Conservation (phyloP, 1,139 yeast species). For the Sugiyamaella xylanicola region DNA sequence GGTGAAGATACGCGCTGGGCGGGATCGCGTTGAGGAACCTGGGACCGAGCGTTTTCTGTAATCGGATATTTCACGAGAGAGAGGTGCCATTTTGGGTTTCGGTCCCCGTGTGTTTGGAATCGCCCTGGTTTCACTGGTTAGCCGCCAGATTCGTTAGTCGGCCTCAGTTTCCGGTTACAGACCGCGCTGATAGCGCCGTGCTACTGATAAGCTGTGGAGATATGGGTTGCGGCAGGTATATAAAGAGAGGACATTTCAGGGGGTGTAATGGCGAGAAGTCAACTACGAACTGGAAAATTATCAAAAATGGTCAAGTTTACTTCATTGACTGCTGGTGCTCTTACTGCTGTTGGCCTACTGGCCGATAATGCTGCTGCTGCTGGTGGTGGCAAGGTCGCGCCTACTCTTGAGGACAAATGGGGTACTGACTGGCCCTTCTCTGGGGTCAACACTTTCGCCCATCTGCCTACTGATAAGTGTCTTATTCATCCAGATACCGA, state of each 20-base stretch:
- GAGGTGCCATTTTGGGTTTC: neutral
- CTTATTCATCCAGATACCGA: constrained; percentile 45
- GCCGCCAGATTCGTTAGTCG: constrained; percentile 14
- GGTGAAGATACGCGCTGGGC: too few species aligned
- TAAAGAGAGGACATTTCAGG: constrained; percentile 3
- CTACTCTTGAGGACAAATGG: constrained; percentile 31
- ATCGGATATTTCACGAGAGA: neutral
- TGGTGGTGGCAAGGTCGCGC: constrained; percentile 9
- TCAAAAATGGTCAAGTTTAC: constrained; percentile 4
- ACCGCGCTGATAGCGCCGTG: constrained; percentile 3
- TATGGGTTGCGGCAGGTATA: constrained; percentile 3
- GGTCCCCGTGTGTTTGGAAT: neutral
- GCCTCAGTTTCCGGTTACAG: constrained; percentile 15
- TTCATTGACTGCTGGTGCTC: constrained; percentile 2
- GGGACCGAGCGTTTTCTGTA: neutral
- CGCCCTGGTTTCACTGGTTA: neutral
- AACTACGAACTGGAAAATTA: too few species aligned
- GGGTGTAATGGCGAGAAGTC: neutral
- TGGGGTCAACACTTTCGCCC: constrained; percentile 60
- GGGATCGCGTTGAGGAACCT: neutral
- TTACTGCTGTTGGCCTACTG: neutral
- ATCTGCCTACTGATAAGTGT: constrained; percentile 61
- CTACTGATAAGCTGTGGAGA: constrained; percentile 1
- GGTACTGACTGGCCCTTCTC: constrained; percentile 34
- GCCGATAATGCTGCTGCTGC: constrained; percentile 12